Conservation (phyloP, 805 yeast genomes). For the Candida nonsorbophila region DNA sequence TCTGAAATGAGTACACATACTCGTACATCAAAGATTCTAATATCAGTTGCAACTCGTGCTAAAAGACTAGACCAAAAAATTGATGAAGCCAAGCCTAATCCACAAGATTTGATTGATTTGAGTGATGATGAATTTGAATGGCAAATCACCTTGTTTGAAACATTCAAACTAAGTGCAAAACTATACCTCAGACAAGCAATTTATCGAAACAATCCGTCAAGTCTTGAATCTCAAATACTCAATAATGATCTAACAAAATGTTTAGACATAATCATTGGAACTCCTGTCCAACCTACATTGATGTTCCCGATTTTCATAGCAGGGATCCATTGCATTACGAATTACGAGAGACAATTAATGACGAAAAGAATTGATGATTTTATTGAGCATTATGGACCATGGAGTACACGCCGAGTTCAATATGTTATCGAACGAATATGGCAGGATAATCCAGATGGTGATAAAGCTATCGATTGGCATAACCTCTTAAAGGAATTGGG, state of each 20-base stretch:
- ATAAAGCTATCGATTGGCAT: conserved; percentile 68
- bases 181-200: conserved; percentile 66
- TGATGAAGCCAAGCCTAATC: conserved; percentile 48
- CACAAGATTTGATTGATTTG: conserved; percentile 35
- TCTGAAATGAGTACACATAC: conserved; percentile 19
- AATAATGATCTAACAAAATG: conserved; percentile 49
- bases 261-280: conserved; percentile 56
- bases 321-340: conserved; percentile 59
- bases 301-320: conserved; percentile 77
- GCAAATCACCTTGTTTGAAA: conserved; percentile 67
- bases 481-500: conserved; percentile 58
- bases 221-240: conserved; percentile 60
- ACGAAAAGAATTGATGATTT: conserved; percentile 47
- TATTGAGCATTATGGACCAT: conserved; percentile 60
- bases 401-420: conserved; percentile 48
- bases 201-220: conserved; percentile 52
- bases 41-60: conserved; percentile 23
- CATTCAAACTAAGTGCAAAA: conserved; percentile 64
- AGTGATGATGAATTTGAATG: conserved; percentile 50
- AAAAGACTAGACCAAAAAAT: conserved; percentile 44
- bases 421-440: conserved; percentile 44
- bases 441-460: conserved; percentile 46
- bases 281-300: conserved; percentile 65
- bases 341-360: conserved; percentile 50
- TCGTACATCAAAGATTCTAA: conserved; percentile 14